Conservation (phyloP, 495 filamentous ascomycete species). For the Astrothelium subdiscretum region DNA sequence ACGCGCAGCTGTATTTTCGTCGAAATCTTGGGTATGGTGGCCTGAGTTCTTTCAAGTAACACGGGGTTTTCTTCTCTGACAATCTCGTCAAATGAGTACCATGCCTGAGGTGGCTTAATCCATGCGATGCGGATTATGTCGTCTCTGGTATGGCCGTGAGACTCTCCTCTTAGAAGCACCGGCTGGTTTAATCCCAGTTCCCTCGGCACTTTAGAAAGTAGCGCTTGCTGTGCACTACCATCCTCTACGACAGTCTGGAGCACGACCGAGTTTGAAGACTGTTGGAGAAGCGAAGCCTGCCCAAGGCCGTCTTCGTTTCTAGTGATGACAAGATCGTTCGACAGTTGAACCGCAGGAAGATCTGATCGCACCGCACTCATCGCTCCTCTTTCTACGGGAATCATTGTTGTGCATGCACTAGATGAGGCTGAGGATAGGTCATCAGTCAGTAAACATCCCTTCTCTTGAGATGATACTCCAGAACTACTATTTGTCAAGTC, state of each 20-base stretch:
- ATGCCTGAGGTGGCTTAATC: not conserved
- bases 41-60: not conserved
- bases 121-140: not conserved
- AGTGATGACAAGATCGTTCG: not conserved
- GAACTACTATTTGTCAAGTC: not conserved
- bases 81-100: not conserved
- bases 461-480: not conserved
- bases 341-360: not conserved
- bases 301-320: not conserved
- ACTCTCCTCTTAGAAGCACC: not conserved
- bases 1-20: not conserved
- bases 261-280: not conserved
- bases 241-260: not conserved
- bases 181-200: not conserved
- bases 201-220: not conserved
- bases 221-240: not conserved
- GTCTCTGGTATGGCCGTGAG: not conserved
- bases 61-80: not conserved
- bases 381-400: not conserved
- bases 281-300: not conserved
- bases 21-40: not conserved
- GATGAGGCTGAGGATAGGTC: not conserved
- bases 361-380: not conserved
- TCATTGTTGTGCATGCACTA: not conserved
- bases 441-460: not conserved